Evolutionary conservation across 2,329 filamentous ascomycete genomes (phyloP).

Genomic region (Colletotrichum coccodes): DNA sequence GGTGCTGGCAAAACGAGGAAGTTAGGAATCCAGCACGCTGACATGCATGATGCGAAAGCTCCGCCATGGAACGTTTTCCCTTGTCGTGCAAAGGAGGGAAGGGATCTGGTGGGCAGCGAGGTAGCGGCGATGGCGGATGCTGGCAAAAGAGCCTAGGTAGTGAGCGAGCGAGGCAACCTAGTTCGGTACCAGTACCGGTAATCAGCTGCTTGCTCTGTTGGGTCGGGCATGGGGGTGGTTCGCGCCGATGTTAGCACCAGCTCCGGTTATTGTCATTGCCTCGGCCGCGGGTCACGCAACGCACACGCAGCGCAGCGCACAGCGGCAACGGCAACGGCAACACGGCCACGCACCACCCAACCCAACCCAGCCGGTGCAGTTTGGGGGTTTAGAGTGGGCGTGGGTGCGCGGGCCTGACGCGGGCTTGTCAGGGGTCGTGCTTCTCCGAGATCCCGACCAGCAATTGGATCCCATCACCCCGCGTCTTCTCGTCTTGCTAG

Average conservation of each 20-base stretch:
- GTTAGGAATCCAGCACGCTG: slow-evolving; percentile 24
- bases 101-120: background rate
- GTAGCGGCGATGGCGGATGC: slow-evolving; percentile 19
- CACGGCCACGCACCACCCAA: background rate
- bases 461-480: slow-evolving; percentile 20
- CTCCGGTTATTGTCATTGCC: slow-evolving; percentile 27
- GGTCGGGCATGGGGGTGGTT: background rate
- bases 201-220: slow-evolving; percentile 21
- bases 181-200: slow-evolving; percentile 22
- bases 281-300: slow-evolving; percentile 29
- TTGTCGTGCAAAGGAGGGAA: slow-evolving; percentile 13
- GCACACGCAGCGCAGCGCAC: slow-evolving; percentile 8
- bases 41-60: slow-evolving; percentile 30
- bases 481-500: slow-evolving; percentile 16
- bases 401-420: slow-evolving; percentile 23
- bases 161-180: background rate
- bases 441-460: slow-evolving; percentile 31
- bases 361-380: slow-evolving; percentile 5
- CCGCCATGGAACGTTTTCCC: slow-evolving; percentile 23
- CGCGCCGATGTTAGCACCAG: slow-evolving; percentile 18
- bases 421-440: slow-evolving; percentile 30
- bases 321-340: background rate
- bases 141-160: slow-evolving; percentile 5
- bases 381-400: slow-evolving; percentile 7
- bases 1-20: slow-evolving; percentile 15